A percentile compares a stretch with the other conserved stretches of the same genome.
Conservation (phyloP, 108 stramenopile genomes). For the Nitzschia sp. region DNA sequence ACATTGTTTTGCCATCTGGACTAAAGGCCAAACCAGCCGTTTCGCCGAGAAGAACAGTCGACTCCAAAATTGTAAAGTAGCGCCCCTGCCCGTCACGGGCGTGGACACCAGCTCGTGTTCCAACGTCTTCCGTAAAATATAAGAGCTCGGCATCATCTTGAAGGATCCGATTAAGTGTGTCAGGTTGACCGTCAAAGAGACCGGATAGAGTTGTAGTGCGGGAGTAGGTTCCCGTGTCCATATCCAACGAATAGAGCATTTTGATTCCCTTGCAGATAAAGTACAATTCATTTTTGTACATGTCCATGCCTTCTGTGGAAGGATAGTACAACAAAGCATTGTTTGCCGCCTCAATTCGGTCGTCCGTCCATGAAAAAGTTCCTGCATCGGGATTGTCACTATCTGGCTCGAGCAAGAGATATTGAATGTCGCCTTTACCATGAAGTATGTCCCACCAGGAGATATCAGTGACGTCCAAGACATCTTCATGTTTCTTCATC, state of each 20-base stretch:
- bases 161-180: conserved; percentile 25
- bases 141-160: conserved; percentile 28
- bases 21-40: conserved; percentile 57
- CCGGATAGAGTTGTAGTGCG: conserved; percentile 18
- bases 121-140: conserved; percentile 57
- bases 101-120: conserved; percentile 35
- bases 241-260: conserved; percentile 32
- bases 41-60: conserved; percentile 29
- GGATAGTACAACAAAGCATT: conserved; percentile 31
- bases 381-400: neutral
- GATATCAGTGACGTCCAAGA: neutral
- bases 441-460: conserved; percentile 20
- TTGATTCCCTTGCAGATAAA: conserved; percentile 40
- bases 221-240: conserved; percentile 30
- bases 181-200: conserved; percentile 32
- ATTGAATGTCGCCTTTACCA: conserved; percentile 22
- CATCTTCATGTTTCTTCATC: neutral
- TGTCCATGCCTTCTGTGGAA: conserved; percentile 41
- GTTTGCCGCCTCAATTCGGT: neutral
- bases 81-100: conserved; percentile 38
- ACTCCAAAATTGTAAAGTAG: conserved; percentile 30
- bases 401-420: conserved; percentile 13
- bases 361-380: conserved; percentile 26
- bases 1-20: conserved; percentile 51
- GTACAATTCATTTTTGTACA: conserved; percentile 24